Evolutionary conservation across 2,329 filamentous ascomycete species (phyloP), one percentile per base, ranked within the genome.

Genomic region (Ophiostoma pallidulum): DNA sequence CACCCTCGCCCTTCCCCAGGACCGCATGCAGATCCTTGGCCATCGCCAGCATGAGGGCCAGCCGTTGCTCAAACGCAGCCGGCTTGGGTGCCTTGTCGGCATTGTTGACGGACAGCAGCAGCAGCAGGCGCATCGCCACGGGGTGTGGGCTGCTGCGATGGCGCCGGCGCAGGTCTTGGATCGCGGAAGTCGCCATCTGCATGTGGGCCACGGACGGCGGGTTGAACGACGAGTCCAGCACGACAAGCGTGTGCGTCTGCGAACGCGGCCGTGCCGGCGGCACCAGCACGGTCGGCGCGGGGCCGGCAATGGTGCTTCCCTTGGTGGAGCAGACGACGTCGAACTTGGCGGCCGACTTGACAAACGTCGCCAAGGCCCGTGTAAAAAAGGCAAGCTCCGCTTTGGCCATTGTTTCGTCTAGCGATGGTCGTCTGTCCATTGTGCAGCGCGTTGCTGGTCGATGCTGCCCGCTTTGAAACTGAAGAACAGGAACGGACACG

Each of bases 41-140:
- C 54, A 90, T 82, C 0, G 76, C 64, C 19, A 77, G 73, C 82
- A 91, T 89, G 71, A 91, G 79, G 6, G 73, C 72, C 26, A 91
- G 65, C 5, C 86, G 69, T 46, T 84, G 70, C 36, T 76, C 75
- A 55, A 89, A 86, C 3, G 73, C 66, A 0, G 83, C 84, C 0
- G 86, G 82, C 51, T 77, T 78, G 6, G 80, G 73, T 9, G 72
- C 70, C 62, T 83, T 83, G 57, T 84, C 80, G 3, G 80, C 80
- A 56, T 84, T 84, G 50, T 79, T 74, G 28, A 78, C 74, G 0
- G 79, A 72, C 12, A 84, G 69, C 1, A 84, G 65, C 0, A 84
- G 65, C 37, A 84, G 58, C 5, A 84, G 48, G n/a, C 76, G 62
- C 24, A 63, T 59, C 2, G 51, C 41, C 8, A 3, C 0, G 8